Percentiles rank a stretch among this genome's conserved stretches.
These are phyloP conservation scores for Biscogniauxia marginata DNA, from an alignment of 2,329 filamentous ascomycete species.

Conservation along the genomic window DNA sequence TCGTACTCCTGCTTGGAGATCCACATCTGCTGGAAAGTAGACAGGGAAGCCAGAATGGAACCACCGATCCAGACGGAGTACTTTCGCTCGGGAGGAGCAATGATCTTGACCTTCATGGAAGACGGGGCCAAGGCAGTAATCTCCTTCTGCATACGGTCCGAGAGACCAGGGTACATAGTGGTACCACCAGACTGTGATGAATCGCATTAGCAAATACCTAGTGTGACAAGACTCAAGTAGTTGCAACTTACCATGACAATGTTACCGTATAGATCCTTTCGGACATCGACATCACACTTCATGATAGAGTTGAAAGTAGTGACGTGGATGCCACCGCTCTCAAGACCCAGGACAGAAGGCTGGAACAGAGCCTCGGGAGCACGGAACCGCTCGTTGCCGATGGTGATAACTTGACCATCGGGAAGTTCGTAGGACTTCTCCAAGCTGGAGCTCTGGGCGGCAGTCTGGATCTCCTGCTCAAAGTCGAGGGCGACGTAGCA, in stretches of 20 bases:
- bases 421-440: constrained; percentile 99
- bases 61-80: constrained; percentile 99
- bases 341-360: constrained; percentile 95
- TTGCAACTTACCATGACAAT: constrained; percentile 90
- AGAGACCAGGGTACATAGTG: constrained; percentile 99
- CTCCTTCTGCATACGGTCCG: constrained; percentile 99
- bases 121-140: constrained; percentile 98
- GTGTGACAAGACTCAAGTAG: constrained; percentile 2
- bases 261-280: constrained; percentile 99
- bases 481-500: constrained; percentile 99
- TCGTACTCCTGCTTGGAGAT: constrained; percentile 99
- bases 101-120: constrained; percentile 99
- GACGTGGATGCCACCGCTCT: constrained; percentile 98
- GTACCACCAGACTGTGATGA: constrained; percentile 88
- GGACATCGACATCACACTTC: constrained; percentile 99
- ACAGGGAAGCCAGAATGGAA: constrained; percentile 98
- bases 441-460: constrained; percentile 95
- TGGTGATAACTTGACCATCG: constrained; percentile 99
- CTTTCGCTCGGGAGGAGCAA: constrained; percentile 99
- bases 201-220: constrained; percentile 31
- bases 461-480: constrained; percentile 99
- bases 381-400: constrained; percentile 99
- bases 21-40: constrained; percentile 99
- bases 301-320: constrained; percentile 99
- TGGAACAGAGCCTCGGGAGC: constrained; percentile 99